These are phyloP conservation scores for Striga hermonthica DNA, from an alignment of 305 asterid species.

Conservation along the genomic window DNA sequence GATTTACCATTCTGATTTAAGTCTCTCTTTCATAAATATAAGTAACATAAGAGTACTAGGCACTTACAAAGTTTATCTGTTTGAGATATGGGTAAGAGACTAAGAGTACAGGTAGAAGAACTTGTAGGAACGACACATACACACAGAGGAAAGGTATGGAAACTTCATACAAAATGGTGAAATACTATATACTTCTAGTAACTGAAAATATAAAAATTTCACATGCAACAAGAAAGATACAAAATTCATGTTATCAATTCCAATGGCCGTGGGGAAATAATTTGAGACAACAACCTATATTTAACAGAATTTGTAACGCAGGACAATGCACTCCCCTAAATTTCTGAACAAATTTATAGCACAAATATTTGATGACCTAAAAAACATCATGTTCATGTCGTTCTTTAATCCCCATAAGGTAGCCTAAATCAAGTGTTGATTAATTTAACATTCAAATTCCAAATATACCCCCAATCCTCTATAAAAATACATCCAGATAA, in stretches of 20 bases:
- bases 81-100: conserved; percentile 11
- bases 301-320: not conserved
- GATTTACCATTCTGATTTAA: no score
- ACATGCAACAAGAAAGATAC: not conserved
- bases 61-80: not conserved
- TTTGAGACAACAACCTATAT: not conserved
- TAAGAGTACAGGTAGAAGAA: not conserved
- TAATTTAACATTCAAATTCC: conserved; percentile 4
- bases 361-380: not conserved
- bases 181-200: not conserved
- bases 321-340: not conserved
- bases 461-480: not conserved
- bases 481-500: not conserved
- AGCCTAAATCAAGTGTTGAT: conserved; percentile 8
- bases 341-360: not conserved
- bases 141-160: conserved; percentile 7
- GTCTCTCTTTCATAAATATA: no score
- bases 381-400: not conserved
- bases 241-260: not conserved
- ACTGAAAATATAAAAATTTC: conserved; percentile 7
- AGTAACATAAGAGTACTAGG: conserved; percentile 3
- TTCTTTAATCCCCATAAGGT: conserved; percentile 6
- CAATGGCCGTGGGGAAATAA: not conserved
- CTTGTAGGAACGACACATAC: not conserved
- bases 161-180: not conserved